Conservation (phyloP, 2,329 filamentous ascomycete genomes). For the Amylocarpus encephaloides region DNA sequence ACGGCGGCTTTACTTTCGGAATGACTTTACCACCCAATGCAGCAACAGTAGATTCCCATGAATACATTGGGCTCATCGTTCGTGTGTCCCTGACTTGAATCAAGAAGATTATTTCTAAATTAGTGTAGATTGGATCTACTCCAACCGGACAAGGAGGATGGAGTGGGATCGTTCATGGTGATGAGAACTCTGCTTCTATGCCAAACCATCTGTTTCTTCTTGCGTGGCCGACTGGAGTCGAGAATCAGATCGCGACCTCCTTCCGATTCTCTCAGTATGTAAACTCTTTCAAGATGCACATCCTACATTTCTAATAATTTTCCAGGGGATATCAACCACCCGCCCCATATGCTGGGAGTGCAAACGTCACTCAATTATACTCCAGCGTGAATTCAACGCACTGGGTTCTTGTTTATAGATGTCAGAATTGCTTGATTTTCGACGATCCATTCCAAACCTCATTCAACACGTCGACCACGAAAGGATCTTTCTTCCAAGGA, state of each 20-base stretch:
- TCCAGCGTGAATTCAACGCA: conserved; percentile 50
- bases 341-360: conserved; percentile 52
- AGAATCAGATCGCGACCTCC: conserved; percentile 47
- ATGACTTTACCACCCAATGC: conserved; percentile 47
- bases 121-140: conserved; percentile 36
- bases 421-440: conserved; percentile 51
- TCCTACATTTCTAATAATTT: conserved; percentile 3
- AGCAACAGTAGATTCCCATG: conserved; percentile 40
- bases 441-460: conserved; percentile 41
- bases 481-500: conserved; percentile 43
- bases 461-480: conserved; percentile 38
- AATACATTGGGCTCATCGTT: conserved; percentile 56
- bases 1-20: conserved; percentile 46
- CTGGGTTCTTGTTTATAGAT: conserved; percentile 59
- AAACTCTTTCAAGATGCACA: not conserved
- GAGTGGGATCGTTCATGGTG: conserved; percentile 51
- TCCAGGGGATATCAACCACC: conserved; percentile 50
- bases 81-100: conserved; percentile 15
- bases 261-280: conserved; percentile 46
- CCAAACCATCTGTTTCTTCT: conserved; percentile 50
- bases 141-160: conserved; percentile 44
- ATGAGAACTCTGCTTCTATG: conserved; percentile 41
- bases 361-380: conserved; percentile 54
- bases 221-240: conserved; percentile 46
- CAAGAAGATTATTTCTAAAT: not conserved